These are phyloP conservation scores for Xylariaceae sp. DNA, from an alignment of 2,329 filamentous ascomycete species.

Conservation along the genomic window DNA sequence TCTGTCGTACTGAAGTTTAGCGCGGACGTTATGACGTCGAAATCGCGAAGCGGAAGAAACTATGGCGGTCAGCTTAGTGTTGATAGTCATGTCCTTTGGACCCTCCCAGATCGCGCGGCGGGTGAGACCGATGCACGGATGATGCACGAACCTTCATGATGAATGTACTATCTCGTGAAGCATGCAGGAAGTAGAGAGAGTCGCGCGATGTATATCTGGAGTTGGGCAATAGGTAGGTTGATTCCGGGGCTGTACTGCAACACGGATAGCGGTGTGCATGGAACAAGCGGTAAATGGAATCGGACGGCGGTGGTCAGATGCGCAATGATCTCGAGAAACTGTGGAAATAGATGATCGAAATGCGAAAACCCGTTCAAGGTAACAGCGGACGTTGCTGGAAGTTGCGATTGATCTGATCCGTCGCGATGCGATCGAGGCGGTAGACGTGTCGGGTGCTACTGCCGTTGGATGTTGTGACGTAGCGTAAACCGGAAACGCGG, in stretches of 20 bases:
- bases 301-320: not conserved
- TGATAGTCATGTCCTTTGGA: not conserved
- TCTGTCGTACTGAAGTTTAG: slow-evolving; percentile 95
- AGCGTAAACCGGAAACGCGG: too few species aligned
- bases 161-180: slow-evolving; percentile 2
- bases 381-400: too few species aligned
- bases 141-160: slow-evolving; percentile 28
- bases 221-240: not conserved
- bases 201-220: not conserved
- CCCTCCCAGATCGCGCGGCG: too few species aligned
- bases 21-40: slow-evolving; percentile 86
- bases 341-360: too few species aligned
- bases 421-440: too few species aligned
- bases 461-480: too few species aligned
- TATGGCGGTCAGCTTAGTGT: slow-evolving; percentile 35
- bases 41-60: slow-evolving; percentile 88
- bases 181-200: slow-evolving; percentile 1
- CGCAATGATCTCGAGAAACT: not conserved
- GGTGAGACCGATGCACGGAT: not conserved
- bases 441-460: too few species aligned
- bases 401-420: too few species aligned
- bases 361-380: too few species aligned
- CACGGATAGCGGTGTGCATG: too few species aligned
- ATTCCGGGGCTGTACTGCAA: too few species aligned
- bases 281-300: too few species aligned